Evolutionary conservation across 73 alveolate species (phyloP).

Genomic region (Breviolum minutum): DNA sequence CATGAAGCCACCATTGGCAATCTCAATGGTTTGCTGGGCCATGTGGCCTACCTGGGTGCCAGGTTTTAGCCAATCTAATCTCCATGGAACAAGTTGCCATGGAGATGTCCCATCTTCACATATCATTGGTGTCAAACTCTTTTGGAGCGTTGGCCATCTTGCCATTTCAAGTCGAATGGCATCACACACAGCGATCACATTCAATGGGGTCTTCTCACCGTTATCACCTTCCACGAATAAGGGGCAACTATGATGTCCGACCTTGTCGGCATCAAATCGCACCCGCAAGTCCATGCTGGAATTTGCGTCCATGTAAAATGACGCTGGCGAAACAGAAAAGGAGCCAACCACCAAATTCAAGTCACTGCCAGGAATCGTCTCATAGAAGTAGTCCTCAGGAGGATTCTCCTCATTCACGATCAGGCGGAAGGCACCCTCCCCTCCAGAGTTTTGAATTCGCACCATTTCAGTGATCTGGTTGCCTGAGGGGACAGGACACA

Average conservation of each 20-base stretch:
- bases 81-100: slow-evolving; percentile 74
- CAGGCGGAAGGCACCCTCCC: slow-evolving; percentile 76
- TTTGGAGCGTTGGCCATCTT: slow-evolving; percentile 36
- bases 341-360: slow-evolving; percentile 33
- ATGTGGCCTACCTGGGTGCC: slow-evolving; percentile 86
- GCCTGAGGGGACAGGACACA: slow-evolving; percentile 16
- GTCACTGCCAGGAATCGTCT: slow-evolving; percentile 23
- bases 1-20: slow-evolving; percentile 83
- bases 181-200: slow-evolving; percentile 45
- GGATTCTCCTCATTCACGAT: slow-evolving; percentile 49
- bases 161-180: slow-evolving; percentile 59
- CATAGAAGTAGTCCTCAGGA: slow-evolving; percentile 44
- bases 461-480: slow-evolving; percentile 52
- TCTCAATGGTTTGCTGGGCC: slow-evolving; percentile 28
- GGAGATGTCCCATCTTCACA: slow-evolving; percentile 51
- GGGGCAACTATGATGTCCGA: slow-evolving; percentile 50
- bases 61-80: slow-evolving; percentile 55
- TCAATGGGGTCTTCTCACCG: slow-evolving; percentile 47
- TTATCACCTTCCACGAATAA: slow-evolving; percentile 61
- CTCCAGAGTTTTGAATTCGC: slow-evolving; percentile 43
- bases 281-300: slow-evolving; percentile 50
- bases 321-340: slow-evolving; percentile 49
- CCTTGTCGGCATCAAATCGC: slow-evolving; percentile 52
- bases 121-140: slow-evolving; percentile 17
- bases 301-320: slow-evolving; percentile 77